Percentiles rank a stretch among this genome's conserved stretches.
These are phyloP conservation scores for Eucalyptus albens DNA, from an alignment of 345 rosid species.

Conservation along the genomic window DNA sequence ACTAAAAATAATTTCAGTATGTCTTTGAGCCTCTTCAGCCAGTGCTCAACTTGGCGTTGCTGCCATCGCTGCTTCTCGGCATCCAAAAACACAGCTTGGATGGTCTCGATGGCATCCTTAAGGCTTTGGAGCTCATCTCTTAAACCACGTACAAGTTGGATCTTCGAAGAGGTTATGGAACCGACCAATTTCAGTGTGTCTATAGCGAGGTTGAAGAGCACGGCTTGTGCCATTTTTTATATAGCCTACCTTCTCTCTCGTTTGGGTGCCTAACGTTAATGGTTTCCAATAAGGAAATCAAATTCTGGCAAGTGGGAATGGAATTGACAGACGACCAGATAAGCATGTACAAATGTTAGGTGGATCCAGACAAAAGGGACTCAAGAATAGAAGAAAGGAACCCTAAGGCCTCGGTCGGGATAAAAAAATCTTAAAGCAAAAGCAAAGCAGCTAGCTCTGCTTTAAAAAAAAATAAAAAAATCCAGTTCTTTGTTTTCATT, in stretches of 20 bases:
- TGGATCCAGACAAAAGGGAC: background rate
- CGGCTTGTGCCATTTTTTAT: background rate
- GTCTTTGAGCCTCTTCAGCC: background rate
- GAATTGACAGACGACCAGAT: background rate
- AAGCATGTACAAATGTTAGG: background rate
- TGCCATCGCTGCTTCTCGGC: background rate
- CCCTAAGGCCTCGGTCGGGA: background rate
- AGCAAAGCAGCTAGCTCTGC: background rate
- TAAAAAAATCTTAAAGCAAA: background rate
- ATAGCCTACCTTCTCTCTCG: background rate
- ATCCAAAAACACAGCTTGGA: background rate
- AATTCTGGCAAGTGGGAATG: background rate
- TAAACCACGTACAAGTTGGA: background rate
- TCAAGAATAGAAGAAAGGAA: background rate
- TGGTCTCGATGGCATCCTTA: background rate
- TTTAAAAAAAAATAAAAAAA: no score
- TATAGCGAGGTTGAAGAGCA: background rate
- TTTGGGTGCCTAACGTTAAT: background rate
- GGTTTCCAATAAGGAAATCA: background rate
- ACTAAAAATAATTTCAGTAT: no score
- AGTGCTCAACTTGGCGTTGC: background rate
- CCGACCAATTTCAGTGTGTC: background rate
- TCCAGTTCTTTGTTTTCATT: background rate
- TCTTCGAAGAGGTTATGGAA: background rate
- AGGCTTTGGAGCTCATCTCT: background rate